phyloP scores from a whole-genome alignment of 2,329 filamentous ascomycete genomes.

The Lachnellula cervina region DNA sequence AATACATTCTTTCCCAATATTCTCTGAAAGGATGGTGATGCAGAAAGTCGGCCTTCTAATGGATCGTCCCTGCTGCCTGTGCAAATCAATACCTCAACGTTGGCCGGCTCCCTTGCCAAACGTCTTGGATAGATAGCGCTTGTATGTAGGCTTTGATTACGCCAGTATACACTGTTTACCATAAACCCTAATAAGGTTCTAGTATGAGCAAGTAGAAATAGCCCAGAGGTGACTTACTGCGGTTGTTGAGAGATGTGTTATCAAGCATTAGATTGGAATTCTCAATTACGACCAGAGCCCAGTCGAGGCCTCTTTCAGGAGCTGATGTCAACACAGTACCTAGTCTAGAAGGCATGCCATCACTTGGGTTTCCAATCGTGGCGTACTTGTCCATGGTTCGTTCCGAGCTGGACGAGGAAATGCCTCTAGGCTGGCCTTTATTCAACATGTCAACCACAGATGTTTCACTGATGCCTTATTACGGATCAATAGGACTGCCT shows the following conservation, averaged over 20 bases:
- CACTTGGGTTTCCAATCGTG: background rate
- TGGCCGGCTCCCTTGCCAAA: slow-evolving; percentile 1
- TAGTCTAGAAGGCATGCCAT: background rate
- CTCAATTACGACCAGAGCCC: slow-evolving; percentile 10
- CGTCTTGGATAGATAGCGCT: slow-evolving; percentile 5
- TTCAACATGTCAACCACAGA: background rate
- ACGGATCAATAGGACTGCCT: background rate
- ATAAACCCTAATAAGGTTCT: background rate
- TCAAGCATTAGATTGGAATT: background rate
- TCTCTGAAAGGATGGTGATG: slow-evolving; percentile 5
- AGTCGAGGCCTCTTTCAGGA: slow-evolving; percentile 5
- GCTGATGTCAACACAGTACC: slow-evolving; percentile 8
- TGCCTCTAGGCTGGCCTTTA: background rate
- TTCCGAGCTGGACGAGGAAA: background rate
- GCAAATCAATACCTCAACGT: slow-evolving; percentile 11
- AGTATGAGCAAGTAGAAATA: background rate
- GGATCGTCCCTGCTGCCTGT: slow-evolving; percentile 8
- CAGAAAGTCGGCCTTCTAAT: slow-evolving; percentile 7
- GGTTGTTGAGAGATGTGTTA: background rate
- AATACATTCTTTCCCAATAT: slow-evolving; percentile 4
- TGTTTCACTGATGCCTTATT: background rate
- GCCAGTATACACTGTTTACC: background rate
- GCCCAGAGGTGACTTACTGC: background rate
- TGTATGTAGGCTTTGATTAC: background rate
- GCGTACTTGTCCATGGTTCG: background rate